These are phyloP conservation scores for Rubroshorea leprosula DNA, from an alignment of 345 rosid genomes.

Conservation along the genomic window DNA sequence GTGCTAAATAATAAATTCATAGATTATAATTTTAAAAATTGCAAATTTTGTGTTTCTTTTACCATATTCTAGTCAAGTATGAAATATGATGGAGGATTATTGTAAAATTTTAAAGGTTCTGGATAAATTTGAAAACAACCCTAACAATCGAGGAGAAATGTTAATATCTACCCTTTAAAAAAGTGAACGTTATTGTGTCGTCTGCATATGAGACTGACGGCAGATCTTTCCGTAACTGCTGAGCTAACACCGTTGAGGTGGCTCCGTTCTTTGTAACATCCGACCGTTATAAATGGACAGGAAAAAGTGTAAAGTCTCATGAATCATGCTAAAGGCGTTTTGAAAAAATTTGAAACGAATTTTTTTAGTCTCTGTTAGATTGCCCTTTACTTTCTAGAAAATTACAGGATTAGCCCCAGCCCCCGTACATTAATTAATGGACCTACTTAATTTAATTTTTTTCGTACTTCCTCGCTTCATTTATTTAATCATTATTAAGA, in stretches of 20 bases:
- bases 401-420: constrained; percentile 12
- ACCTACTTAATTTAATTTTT: too few relatives aligned
- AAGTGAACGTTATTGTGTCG: background rate
- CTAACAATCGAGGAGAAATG: too few relatives aligned
- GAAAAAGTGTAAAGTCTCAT: background rate
- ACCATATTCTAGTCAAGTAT: too few relatives aligned
- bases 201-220: too few relatives aligned
- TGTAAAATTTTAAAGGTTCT: too few relatives aligned
- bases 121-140: too few relatives aligned
- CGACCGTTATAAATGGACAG: constrained; percentile 45
- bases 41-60: too few relatives aligned
- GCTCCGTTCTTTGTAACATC: constrained; percentile 20
- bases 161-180: too few relatives aligned
- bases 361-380: background rate
- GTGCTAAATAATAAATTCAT: too few relatives aligned
- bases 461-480: too few relatives aligned
- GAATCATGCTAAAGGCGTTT: background rate
- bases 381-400: constrained; percentile 1
- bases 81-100: too few relatives aligned
- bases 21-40: too few relatives aligned
- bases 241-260: constrained; percentile 16
- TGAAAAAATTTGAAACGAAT: constrained; percentile 16
- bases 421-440: background rate
- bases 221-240: constrained; percentile 6
- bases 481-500: constrained; percentile 2